Conservation (phyloP, 2,329 filamentous ascomycete genomes). For the Gyromitra esculenta region DNA sequence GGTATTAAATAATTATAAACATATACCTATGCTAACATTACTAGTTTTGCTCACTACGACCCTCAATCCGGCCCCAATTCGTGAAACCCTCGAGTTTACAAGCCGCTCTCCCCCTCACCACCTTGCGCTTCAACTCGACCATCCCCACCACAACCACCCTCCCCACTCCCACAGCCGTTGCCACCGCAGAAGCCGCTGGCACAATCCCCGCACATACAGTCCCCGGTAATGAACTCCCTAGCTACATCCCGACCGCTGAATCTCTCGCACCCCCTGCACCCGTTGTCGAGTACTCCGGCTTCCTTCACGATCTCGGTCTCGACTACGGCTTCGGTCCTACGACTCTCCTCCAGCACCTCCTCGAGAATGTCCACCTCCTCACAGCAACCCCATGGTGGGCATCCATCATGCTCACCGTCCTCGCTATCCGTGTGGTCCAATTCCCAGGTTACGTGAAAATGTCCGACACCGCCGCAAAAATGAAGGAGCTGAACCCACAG, state of each 20-base stretch:
- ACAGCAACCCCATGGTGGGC: conserved; percentile 82
- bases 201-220: conserved; percentile 41
- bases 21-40: neutral
- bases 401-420: conserved; percentile 73
- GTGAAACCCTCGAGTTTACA: neutral
- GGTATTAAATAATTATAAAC: neutral
- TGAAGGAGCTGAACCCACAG: conserved; percentile 70
- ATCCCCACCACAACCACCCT: conserved; percentile 29
- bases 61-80: conserved; percentile 33
- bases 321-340: conserved; percentile 88
- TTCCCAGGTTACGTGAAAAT: conserved; percentile 73
- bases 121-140: conserved; percentile 53
- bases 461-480: conserved; percentile 70
- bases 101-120: conserved; percentile 28
- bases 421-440: conserved; percentile 72
- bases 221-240: conserved; percentile 37
- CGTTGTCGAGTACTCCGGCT: conserved; percentile 73
- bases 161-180: conserved; percentile 28
- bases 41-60: conserved; percentile 42
- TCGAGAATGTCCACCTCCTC: conserved; percentile 86
- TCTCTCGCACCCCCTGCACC: conserved; percentile 36
- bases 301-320: conserved; percentile 81
- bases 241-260: conserved; percentile 40
- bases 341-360: conserved; percentile 73
- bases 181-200: conserved; percentile 34